Evolutionary conservation across 2,329 filamentous ascomycete genomes (phyloP).

Genomic region (Colletotrichum chrysophilum): DNA sequence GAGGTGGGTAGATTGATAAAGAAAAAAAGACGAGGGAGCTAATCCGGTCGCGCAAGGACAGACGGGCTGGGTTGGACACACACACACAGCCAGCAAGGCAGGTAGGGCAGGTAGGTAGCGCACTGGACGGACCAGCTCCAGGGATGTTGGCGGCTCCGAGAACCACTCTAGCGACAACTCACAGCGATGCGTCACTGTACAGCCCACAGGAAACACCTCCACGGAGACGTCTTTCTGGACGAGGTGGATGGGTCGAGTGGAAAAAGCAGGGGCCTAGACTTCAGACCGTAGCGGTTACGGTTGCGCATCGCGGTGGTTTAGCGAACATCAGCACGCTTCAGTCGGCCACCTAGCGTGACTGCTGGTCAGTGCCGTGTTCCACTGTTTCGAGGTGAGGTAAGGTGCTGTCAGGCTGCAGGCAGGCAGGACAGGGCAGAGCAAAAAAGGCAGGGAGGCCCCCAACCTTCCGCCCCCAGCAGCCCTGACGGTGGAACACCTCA

Average conservation of each 20-base stretch:
- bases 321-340: neutral
- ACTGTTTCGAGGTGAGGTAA: neutral
- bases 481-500: neutral
- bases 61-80: neutral
- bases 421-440: neutral
- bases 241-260: neutral
- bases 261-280: neutral
- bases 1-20: slow-evolving; percentile 12
- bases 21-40: neutral
- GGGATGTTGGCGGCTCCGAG: slow-evolving; percentile 7
- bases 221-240: neutral
- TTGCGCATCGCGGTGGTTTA: neutral
- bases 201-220: neutral
- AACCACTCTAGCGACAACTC: slow-evolving; percentile 10
- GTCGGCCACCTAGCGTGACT: neutral
- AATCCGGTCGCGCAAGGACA: neutral
- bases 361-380: neutral
- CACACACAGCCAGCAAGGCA: neutral
- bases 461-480: neutral
- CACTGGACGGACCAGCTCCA: neutral
- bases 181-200: slow-evolving; percentile 3
- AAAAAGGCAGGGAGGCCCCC: neutral
- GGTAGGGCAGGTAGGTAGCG: neutral
- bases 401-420: neutral
- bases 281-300: slow-evolving; percentile 1